These are phyloP conservation scores for Pugionium cornutum DNA, from an alignment of 345 rosid genomes.

Conservation along the genomic window DNA sequence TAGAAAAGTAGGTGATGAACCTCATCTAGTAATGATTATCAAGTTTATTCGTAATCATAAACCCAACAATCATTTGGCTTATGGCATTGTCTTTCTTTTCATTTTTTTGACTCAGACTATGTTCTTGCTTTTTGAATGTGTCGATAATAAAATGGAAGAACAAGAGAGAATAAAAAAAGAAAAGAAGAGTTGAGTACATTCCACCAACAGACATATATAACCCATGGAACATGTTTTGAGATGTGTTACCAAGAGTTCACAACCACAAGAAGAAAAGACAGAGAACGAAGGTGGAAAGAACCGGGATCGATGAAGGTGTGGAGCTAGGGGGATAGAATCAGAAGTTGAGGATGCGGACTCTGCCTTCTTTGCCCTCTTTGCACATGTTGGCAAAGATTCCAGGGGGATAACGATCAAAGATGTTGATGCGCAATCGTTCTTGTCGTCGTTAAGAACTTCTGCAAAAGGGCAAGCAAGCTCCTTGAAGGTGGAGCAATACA, in stretches of 20 bases:
- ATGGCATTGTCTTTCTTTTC: neutral
- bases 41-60: too few relatives aligned
- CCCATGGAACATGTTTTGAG: constrained; percentile 6
- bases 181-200: neutral
- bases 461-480: neutral
- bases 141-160: neutral
- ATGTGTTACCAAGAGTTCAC: neutral
- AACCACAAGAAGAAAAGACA: constrained; percentile 27
- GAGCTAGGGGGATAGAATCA: constrained; percentile 24
- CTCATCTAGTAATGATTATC: constrained; percentile 1
- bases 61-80: constrained; percentile 13
- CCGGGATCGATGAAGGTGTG: constrained; percentile 17
- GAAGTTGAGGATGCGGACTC: constrained; percentile 20
- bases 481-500: neutral
- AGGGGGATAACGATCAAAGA: neutral
- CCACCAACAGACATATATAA: constrained; percentile 19
- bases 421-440: neutral
- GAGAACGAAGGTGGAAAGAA: constrained; percentile 33
- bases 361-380: neutral
- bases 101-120: neutral
- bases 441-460: neutral
- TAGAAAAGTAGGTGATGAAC: constrained; percentile 8
- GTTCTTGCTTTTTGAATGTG: constrained; percentile 10
- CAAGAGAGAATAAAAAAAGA: neutral
- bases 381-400: too few relatives aligned